These are phyloP conservation scores for Amyloporia xantha DNA, from an alignment of 768 basidiomycete genomes.

Conservation along the genomic window DNA sequence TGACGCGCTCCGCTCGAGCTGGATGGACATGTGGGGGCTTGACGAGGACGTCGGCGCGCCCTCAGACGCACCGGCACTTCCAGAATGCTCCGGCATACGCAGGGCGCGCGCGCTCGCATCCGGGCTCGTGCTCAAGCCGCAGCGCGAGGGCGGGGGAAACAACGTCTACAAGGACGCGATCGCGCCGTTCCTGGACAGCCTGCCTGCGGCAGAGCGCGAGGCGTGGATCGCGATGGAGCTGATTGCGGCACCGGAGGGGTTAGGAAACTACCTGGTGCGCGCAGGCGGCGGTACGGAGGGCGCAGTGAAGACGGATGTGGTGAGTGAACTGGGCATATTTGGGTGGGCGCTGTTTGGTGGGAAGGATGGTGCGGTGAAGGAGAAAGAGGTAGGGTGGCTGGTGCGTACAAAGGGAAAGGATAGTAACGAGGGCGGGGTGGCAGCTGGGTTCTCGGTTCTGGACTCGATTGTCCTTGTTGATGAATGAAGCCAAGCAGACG, in stretches of 20 bases:
- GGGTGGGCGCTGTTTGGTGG: conserved; percentile 78
- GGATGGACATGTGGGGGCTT: conserved; percentile 88
- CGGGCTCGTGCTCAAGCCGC: conserved; percentile 86
- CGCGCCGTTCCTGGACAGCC: conserved; percentile 60
- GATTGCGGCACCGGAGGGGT: conserved; percentile 67
- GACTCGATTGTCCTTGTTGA: conserved; percentile 37
- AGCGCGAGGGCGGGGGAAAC: conserved; percentile 97
- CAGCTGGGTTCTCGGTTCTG: conserved; percentile 44
- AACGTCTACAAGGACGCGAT: conserved; percentile 88
- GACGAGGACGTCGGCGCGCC: conserved; percentile 27
- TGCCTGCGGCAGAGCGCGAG: conserved; percentile 55
- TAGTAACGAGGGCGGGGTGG: conserved; percentile 84
- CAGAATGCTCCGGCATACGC: conserved; percentile 30
- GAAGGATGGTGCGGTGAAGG: conserved; percentile 35
- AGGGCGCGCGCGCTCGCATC: conserved; percentile 44
- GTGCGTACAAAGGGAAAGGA: conserved; percentile 87
- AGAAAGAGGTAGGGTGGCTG: conserved; percentile 75
- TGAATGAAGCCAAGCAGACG: background rate
- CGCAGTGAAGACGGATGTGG: conserved; percentile 55
- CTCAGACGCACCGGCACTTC: background rate
- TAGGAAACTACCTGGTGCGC: conserved; percentile 71
- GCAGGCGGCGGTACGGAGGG: conserved; percentile 45
- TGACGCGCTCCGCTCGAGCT: conserved; percentile 58
- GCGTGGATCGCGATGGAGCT: conserved; percentile 97
- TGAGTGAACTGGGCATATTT: conserved; percentile 90